A percentile compares a stretch with the other conserved stretches of the same genome.
Evolutionary conservation across 805 yeast genomes (phyloP).

Genomic region (Komagataella pastoris): DNA sequence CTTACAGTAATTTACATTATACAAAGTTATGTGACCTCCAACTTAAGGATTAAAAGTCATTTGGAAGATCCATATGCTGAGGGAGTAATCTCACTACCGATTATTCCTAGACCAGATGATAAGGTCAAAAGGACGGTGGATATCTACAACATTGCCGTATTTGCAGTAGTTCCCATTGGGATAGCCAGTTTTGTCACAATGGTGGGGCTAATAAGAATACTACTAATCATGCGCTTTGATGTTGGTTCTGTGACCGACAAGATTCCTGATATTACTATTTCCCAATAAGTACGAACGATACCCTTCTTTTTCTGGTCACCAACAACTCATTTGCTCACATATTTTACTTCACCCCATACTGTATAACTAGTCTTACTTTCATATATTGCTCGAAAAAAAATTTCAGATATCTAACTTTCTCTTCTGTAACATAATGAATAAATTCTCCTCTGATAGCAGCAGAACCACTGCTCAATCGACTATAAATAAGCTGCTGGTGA

Average conservation of each 20-base stretch:
- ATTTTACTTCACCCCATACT: neutral
- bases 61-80: neutral
- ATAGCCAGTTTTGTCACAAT: conserved; percentile 86
- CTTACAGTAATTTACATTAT: conserved; percentile 68
- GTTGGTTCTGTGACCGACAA: neutral
- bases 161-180: conserved; percentile 97
- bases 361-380: neutral
- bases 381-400: neutral
- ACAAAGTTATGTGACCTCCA: conserved; percentile 81
- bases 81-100: conserved; percentile 14
- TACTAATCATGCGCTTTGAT: conserved; percentile 25
- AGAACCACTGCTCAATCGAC: neutral
- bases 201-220: conserved; percentile 67
- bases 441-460: neutral
- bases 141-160: conserved; percentile 78
- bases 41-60: conserved; percentile 31
- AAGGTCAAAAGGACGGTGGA: conserved; percentile 60
- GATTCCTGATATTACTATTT: neutral
- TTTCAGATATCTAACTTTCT: neutral
- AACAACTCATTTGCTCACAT: neutral
- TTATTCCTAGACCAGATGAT: conserved; percentile 7
- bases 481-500: conserved; percentile 11
- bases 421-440: neutral
- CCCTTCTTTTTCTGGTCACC: neutral
- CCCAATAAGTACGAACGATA: no score